These are phyloP conservation scores for Phoma sp. DNA, from an alignment of 2,329 filamentous ascomycete species.

Conservation along the genomic window DNA sequence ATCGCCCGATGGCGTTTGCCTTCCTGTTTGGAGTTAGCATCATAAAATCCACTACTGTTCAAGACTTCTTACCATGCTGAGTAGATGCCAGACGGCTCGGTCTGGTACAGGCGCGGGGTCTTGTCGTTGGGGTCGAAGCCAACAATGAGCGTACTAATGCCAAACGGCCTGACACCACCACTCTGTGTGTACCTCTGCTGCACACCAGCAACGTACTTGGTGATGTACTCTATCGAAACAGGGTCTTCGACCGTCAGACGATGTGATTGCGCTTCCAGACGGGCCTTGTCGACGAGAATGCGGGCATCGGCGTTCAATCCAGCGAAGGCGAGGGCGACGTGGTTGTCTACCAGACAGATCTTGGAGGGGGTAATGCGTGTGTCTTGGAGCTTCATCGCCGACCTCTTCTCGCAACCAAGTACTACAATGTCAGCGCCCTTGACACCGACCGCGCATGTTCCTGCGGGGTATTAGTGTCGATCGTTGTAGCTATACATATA, in stretches of 20 bases:
- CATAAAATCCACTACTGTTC: not conserved
- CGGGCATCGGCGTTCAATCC: constrained; percentile 97
- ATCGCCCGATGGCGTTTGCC: constrained; percentile 97
- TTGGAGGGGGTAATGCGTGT: constrained; percentile 99
- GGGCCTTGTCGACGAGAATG: constrained; percentile 97
- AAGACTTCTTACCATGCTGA: constrained; percentile 83
- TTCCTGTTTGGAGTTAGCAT: constrained; percentile 70
- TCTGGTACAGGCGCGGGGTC: constrained; percentile 92
- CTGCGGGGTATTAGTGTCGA: constrained; percentile 55
- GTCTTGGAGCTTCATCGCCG: constrained; percentile 99
- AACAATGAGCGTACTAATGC: constrained; percentile 96
- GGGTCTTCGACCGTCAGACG: constrained; percentile 96
- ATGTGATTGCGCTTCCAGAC: constrained; percentile 96
- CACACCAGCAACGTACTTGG: constrained; percentile 96
- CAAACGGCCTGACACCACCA: constrained; percentile 97
- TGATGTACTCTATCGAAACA: constrained; percentile 98
- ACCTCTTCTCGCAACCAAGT: constrained; percentile 97
- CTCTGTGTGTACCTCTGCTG: constrained; percentile 99
- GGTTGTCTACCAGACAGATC: constrained; percentile 93
- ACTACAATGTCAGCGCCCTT: constrained; percentile 96
- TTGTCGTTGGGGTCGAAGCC: constrained; percentile 96
- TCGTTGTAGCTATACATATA: not conserved
- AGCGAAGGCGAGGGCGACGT: constrained; percentile 96
- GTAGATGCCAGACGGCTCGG: constrained; percentile 99
- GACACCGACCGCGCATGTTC: constrained; percentile 96